Conservation (phyloP, 306 rosid species). For the Spatholobus suberectus region DNA sequence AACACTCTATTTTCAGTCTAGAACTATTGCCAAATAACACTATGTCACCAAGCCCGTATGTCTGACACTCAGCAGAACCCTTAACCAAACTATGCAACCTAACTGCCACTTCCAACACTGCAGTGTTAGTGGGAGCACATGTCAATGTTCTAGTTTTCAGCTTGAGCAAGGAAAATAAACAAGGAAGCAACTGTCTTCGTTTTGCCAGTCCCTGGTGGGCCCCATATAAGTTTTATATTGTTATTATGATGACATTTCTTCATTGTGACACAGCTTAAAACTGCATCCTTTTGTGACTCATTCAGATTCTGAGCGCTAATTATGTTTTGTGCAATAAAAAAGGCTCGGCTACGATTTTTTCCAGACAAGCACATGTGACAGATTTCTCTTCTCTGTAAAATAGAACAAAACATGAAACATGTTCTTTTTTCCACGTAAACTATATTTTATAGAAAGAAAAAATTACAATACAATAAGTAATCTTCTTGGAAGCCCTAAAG, state of each 20-base stretch:
- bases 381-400: slow-evolving; percentile 48
- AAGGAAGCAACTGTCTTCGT: slow-evolving; percentile 64
- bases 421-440: not conserved
- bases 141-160: slow-evolving; percentile 55
- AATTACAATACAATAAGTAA: not conserved
- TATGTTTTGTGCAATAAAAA: slow-evolving; percentile 7
- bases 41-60: slow-evolving; percentile 43
- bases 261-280: slow-evolving; percentile 49
- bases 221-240: slow-evolving; percentile 66
- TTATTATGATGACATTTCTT: slow-evolving; percentile 40
- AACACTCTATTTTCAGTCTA: slow-evolving; percentile 45
- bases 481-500: too few species aligned
- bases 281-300: slow-evolving; percentile 51
- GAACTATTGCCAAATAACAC: slow-evolving; percentile 43
- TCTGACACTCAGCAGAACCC: not conserved
- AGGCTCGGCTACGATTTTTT: not conserved
- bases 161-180: slow-evolving; percentile 42
- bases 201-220: slow-evolving; percentile 75
- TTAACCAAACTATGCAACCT: slow-evolving; percentile 29
- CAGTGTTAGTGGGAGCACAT: slow-evolving; percentile 74
- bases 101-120: slow-evolving; percentile 51
- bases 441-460: not conserved
- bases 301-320: slow-evolving; percentile 47
- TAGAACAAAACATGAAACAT: slow-evolving; percentile 2
- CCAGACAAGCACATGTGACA: slow-evolving; percentile 35